A percentile compares a stretch with the other conserved stretches of the same genome.
Evolutionary conservation across 2,329 filamentous ascomycete species (phyloP).

Genomic region (Biscogniauxia mediterranea): DNA sequence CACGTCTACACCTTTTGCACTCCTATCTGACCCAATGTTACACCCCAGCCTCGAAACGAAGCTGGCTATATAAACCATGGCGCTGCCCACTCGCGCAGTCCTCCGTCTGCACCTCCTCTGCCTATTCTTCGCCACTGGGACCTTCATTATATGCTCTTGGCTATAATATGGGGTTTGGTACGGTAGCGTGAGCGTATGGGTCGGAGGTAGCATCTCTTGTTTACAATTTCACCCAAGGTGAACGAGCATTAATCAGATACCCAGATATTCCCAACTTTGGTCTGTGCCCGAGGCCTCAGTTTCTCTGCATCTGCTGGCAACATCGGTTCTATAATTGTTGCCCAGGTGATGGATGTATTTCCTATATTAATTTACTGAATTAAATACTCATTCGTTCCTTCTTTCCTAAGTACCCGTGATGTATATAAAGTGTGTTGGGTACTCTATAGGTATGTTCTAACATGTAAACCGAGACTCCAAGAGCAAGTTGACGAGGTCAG

Average conservation of each 20-base stretch:
- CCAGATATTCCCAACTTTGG: conserved; percentile 55
- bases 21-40: too few relatives aligned
- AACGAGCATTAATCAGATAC: neutral
- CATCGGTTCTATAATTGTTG: conserved; percentile 54
- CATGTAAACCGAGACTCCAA: too few relatives aligned
- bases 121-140: conserved; percentile 53
- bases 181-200: conserved; percentile 59
- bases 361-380: too few relatives aligned
- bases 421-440: too few relatives aligned
- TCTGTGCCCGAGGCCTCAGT: conserved; percentile 56
- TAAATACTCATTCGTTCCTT: too few relatives aligned
- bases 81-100: conserved; percentile 33
- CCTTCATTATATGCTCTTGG: conserved; percentile 58
- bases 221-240: neutral
- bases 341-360: conserved; percentile 57
- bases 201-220: conserved; percentile 42
- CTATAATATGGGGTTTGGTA: conserved; percentile 57
- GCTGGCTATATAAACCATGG: conserved; percentile 11
- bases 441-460: too few relatives aligned
- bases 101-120: conserved; percentile 46
- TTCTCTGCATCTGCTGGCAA: conserved; percentile 53
- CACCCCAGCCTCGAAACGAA: too few relatives aligned
- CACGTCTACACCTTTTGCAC: too few relatives aligned
- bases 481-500: too few relatives aligned
- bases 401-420: too few relatives aligned